phyloP scores from a whole-genome alignment of 1,284 basidiomycete species.

The Gymnopus androsaceus region DNA sequence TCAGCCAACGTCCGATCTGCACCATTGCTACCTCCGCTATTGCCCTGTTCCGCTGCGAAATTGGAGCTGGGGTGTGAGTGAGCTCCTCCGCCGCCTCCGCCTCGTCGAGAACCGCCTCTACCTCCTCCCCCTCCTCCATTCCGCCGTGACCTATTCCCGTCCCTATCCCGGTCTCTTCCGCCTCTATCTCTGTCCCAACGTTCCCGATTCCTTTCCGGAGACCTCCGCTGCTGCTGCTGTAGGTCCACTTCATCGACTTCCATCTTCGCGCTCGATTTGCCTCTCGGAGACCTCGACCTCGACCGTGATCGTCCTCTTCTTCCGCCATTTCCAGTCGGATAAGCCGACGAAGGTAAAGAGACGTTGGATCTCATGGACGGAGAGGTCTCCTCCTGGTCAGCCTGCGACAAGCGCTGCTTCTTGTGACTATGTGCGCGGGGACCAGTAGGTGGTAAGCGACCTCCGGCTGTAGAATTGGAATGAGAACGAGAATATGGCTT shows the following conservation, averaged over 20 bases:
- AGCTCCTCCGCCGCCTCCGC: slow-evolving; percentile 21
- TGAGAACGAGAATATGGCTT: slow-evolving; percentile 21
- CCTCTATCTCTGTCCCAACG: slow-evolving; percentile 23
- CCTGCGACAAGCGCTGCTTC: slow-evolving; percentile 22
- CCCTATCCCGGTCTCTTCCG: slow-evolving; percentile 39
- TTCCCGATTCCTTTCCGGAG: slow-evolving; percentile 29
- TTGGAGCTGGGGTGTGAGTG: background rate
- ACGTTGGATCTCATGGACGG: slow-evolving; percentile 27
- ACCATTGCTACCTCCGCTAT: slow-evolving; percentile 30
- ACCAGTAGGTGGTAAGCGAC: slow-evolving; percentile 69
- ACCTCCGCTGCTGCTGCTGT: slow-evolving; percentile 37
- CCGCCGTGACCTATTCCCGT: slow-evolving; percentile 31
- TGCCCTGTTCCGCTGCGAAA: slow-evolving; percentile 14
- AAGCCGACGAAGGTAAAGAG: slow-evolving; percentile 6
- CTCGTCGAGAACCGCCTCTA: slow-evolving; percentile 23
- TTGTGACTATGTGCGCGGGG: slow-evolving; percentile 71
- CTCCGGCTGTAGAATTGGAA: slow-evolving; percentile 24
- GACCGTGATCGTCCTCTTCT: slow-evolving; percentile 2
- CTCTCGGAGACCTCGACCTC: slow-evolving; percentile 37
- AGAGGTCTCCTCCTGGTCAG: slow-evolving; percentile 30
- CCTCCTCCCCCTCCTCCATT: slow-evolving; percentile 32
- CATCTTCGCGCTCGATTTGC: slow-evolving; percentile 47
- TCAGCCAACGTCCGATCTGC: slow-evolving; percentile 80
- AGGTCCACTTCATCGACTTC: slow-evolving; percentile 60
- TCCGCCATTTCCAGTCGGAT: slow-evolving; percentile 3